Conservation (phyloP, 768 basidiomycete species). For the Mycena crocata region DNA sequence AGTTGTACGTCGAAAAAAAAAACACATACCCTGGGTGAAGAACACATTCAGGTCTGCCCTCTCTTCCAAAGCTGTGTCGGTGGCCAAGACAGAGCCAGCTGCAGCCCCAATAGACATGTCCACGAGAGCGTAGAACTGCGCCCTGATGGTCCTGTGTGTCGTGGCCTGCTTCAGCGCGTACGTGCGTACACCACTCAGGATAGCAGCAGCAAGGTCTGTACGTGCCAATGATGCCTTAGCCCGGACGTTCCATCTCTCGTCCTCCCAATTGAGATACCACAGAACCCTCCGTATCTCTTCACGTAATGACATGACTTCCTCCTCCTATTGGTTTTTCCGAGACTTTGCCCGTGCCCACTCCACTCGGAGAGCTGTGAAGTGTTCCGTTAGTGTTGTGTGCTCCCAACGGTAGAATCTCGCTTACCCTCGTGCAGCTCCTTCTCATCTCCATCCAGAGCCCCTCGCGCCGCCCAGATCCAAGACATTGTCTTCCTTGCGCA, state of each 20-base stretch:
- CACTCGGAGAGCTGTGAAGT: not conserved
- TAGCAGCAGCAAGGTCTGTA: not conserved
- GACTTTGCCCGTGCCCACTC: slow-evolving; percentile 7
- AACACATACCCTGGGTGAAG: too few relatives aligned
- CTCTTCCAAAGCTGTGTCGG: too few relatives aligned
- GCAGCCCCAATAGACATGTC: too few relatives aligned
- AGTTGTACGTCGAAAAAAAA: too few relatives aligned
- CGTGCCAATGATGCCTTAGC: not conserved
- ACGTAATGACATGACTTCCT: not conserved
- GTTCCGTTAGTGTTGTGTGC: not conserved
- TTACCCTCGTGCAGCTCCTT: not conserved
- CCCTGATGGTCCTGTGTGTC: too few relatives aligned
- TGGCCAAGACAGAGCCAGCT: too few relatives aligned
- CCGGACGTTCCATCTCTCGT: not conserved
- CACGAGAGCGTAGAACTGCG: too few relatives aligned
- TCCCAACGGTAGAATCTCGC: too few relatives aligned
- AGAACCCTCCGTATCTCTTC: not conserved
- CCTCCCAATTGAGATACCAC: not conserved
- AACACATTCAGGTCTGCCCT: too few relatives aligned
- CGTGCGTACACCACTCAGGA: not conserved
- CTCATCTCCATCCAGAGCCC: not conserved
- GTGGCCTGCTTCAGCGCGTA: not conserved
- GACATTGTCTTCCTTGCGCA: too few relatives aligned
- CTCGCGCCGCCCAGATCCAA: too few relatives aligned
- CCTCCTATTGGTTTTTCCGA: not conserved